Conservation (phyloP, 495 filamentous ascomycete species). For the Aspergillus biplanus region DNA sequence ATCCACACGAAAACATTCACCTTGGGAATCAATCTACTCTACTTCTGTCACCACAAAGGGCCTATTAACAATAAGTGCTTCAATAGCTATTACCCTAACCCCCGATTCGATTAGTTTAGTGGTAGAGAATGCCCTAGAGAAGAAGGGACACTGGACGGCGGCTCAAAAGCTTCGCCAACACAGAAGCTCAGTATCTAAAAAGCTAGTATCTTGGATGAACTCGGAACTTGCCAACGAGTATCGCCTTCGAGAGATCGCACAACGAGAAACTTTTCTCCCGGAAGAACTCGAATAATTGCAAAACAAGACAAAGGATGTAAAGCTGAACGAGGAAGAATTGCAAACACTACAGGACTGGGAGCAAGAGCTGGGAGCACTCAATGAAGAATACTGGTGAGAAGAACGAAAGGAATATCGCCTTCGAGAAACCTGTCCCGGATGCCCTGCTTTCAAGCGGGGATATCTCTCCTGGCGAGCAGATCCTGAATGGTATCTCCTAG, state of each 20-base stretch:
- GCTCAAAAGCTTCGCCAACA: constrained; percentile 2
- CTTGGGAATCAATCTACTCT: neutral
- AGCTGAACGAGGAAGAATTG: neutral
- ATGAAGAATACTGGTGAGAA: neutral
- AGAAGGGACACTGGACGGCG: neutral
- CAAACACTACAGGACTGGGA: neutral
- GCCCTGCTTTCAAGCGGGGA: neutral
- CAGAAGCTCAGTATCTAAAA: neutral
- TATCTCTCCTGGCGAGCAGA: neutral
- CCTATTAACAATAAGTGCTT: neutral
- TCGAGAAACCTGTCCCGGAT: neutral
- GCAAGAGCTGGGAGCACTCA: neutral
- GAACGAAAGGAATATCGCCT: constrained; percentile 2
- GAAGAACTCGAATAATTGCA: neutral
- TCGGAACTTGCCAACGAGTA: neutral
- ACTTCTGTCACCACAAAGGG: neutral
- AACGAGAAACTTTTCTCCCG: neutral
- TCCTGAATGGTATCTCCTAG: neutral
- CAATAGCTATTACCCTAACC: neutral
- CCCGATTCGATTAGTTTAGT: neutral
- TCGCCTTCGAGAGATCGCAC: constrained; percentile 1
- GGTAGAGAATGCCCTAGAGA: constrained; percentile 1
- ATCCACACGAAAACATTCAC: neutral
- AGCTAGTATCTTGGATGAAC: constrained; percentile 2
- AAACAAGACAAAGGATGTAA: neutral